Evolutionary conservation across 805 yeast genomes (phyloP).

Genomic region (Pichia cephalocereana): DNA sequence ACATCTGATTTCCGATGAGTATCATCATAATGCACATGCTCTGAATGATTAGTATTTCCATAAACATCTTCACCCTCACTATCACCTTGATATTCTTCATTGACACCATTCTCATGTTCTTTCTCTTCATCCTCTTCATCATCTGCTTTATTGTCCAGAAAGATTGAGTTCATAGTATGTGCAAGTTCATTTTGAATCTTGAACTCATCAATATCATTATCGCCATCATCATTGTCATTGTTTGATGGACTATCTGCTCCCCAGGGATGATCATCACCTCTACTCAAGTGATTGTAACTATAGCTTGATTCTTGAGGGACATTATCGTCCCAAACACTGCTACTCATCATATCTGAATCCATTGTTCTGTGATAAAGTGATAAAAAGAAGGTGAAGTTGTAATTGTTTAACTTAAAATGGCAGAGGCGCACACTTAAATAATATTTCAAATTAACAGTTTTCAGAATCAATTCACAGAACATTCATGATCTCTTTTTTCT

Average conservation of each 20-base stretch:
- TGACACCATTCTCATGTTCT: constrained; percentile 1
- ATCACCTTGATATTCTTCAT: not conserved
- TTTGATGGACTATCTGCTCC: not conserved
- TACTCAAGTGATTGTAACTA: not conserved
- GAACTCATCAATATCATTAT: constrained; percentile 9
- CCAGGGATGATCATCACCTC: not conserved
- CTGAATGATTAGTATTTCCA: not conserved
- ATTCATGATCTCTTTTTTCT: no score
- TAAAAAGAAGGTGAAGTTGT: no score
- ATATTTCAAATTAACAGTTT: not conserved
- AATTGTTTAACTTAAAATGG: not conserved
- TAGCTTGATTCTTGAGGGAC: constrained; percentile 11
- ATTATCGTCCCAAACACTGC: constrained; percentile 48
- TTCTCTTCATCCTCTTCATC: constrained; percentile 5
- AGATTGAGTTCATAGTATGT: constrained; percentile 13
- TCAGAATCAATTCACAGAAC: not conserved
- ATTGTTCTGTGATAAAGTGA: not conserved
- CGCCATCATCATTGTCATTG: not conserved
- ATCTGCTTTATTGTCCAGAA: constrained; percentile 3
- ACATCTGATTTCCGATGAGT: constrained; percentile 1
- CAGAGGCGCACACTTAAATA: not conserved
- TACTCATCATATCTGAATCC: constrained; percentile 2
- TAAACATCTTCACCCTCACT: not conserved
- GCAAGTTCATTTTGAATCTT: constrained; percentile 16
- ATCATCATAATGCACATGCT: constrained; percentile 9